Evolutionary conservation across 2,329 filamentous ascomycete genomes (phyloP).

Genomic region (Aspergillus eucalypticola): DNA sequence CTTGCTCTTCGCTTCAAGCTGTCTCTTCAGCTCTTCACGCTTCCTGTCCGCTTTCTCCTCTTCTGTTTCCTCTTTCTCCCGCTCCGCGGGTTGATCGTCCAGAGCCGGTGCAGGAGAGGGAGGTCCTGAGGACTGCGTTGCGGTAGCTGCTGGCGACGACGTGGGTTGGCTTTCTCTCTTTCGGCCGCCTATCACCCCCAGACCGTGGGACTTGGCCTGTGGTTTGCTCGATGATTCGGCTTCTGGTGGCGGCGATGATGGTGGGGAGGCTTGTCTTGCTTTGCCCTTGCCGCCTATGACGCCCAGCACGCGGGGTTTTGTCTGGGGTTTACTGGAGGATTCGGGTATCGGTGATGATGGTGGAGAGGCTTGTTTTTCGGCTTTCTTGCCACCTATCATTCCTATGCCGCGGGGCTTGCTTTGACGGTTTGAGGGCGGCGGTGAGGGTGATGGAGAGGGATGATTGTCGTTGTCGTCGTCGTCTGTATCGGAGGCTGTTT

Average conservation of each 20-base stretch:
- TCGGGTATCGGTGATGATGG: slow-evolving; percentile 11
- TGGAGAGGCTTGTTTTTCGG: slow-evolving; percentile 8
- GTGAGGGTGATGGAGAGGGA: slow-evolving; percentile 7
- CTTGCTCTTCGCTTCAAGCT: slow-evolving; percentile 53
- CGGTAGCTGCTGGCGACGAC: too few species aligned
- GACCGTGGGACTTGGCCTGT: too few species aligned
- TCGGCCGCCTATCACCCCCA: too few species aligned
- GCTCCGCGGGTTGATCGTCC: slow-evolving; percentile 12
- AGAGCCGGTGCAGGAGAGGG: neutral
- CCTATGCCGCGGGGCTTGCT: slow-evolving; percentile 26
- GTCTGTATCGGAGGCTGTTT: slow-evolving; percentile 11
- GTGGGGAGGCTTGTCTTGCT: neutral
- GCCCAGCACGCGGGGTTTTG: slow-evolving; percentile 33
- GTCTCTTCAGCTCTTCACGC: slow-evolving; percentile 57
- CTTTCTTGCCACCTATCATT: slow-evolving; percentile 35
- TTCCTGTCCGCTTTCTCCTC: slow-evolving; percentile 57
- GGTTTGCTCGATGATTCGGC: too few species aligned
- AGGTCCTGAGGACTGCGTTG: neutral
- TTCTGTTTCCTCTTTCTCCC: slow-evolving; percentile 38
- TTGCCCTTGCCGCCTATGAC: slow-evolving; percentile 35
- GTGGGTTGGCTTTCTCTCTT: too few species aligned
- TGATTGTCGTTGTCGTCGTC: neutral
- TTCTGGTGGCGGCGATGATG: neutral
- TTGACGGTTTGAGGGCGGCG: slow-evolving; percentile 9
- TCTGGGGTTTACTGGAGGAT: slow-evolving; percentile 16